Evolutionary conservation across 352 stramenopile species (phyloP), one percentile per base, ranked within the genome.

Genomic region (Pythium chondricola): DNA sequence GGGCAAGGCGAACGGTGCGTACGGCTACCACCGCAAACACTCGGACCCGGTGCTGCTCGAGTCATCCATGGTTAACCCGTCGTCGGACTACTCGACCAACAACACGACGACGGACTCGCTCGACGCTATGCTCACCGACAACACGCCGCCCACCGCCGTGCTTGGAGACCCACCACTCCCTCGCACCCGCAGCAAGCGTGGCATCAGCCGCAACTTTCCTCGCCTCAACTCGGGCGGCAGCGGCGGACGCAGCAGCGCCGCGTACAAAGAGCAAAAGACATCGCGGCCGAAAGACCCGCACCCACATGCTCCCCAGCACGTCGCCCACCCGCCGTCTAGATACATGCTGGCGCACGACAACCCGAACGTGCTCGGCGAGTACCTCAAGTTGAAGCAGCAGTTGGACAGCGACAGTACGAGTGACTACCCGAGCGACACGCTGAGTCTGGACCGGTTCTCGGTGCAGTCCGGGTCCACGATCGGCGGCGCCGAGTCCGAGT

Each of bases 381-480:
- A 88, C 44, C 45, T 88, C 43, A 75, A 75, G 33, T 85, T 84
- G 73, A 88, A 88, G 58, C 58, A 88, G 25, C 63, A 85, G 48
- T 83, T 67, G 40, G 75, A 83, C 36, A 44, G 66, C 4, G 52
- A 69, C 35, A 67, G 48, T 6, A 64, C 83, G 43, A 85, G 71
- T 35, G 76, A 88, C 47, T 52, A 79, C 32, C 71, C 77, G 40
- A 82, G 73, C 46, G 71, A 74, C 33, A 70, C 58, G 21, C 69
- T 69, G 58, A 71, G 62, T 27, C 35, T 67, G 26, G 45, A 65
- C 55, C 74, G 76, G 45, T 84, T 77, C 45, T 85, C 73, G 24
- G 64, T 88, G 40, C 51, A 65, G 44, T 83, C 73, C 20, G 65
- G 58, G 8, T 63, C 64, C 17, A 70, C 56, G 9, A 60, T 73